Evolutionary conservation across 1,139 yeast species (phyloP), one percentile per base, ranked within the genome.

Genomic region (Pichia sp.): DNA sequence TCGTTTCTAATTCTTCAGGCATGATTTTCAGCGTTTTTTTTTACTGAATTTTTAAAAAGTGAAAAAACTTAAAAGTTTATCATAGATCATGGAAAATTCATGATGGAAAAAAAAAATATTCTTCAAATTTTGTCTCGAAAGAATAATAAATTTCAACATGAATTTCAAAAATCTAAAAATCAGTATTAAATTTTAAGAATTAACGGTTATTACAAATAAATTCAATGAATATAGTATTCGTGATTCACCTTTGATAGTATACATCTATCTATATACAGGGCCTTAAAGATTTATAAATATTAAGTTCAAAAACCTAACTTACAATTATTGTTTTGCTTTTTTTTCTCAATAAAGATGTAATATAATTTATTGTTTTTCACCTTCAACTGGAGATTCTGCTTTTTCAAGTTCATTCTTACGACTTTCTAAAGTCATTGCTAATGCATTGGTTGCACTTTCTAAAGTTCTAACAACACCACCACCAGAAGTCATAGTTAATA

Each of bases 391-490:
- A n/a, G 40, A 44, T 9, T 46, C 56, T 18, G 51, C 50, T 36
- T 55, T 54, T 45, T 59, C 65, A 42, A 62, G 37, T 47, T 63
- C 62, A 30, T 54, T 51, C 40, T 59, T 61, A 44, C 58, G 63
- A 27, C 61, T 40, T 47, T 62, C 65, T 67, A 89, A 68, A 7
- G 95, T 86, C 66, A 89, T 72, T 60, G 86, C 86, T 58, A 90
- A 75, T 53, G 72, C 69, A 56, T 79, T 79, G 33, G 86, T 70
- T 26, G 87, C 73, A 32, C 86, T 68, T 67, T 86, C 84, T 66
- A 90, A 75, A 31, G 96, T 86, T 67, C 79, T 79, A 6, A 86
- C 95, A 64, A 90, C 75, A 3, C 95, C 95, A 41, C 89, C 94
- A 61, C 97, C 97, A 53, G 96, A 87, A 55, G 86, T 75, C 50